These are phyloP conservation scores for Pleurotus pulmonarius DNA, from an alignment of 768 basidiomycete species.

Conservation along the genomic window DNA sequence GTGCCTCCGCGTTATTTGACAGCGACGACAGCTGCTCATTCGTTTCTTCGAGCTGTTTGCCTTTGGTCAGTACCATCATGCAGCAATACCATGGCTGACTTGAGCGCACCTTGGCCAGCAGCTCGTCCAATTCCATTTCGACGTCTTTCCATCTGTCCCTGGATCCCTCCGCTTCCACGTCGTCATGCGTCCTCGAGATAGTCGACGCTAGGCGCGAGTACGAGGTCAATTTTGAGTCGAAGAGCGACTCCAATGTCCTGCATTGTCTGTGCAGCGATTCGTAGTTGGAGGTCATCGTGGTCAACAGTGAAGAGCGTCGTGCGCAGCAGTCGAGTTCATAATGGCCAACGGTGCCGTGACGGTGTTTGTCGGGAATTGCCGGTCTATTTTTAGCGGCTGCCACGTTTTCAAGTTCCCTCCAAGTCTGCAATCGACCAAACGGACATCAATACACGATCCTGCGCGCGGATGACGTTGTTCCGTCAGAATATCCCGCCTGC, in stretches of 20 bases:
- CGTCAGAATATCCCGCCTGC: neutral
- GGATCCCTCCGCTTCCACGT: constrained; percentile 69
- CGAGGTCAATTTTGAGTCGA: constrained; percentile 86
- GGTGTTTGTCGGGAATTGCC: constrained; percentile 4
- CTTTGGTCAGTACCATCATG: neutral
- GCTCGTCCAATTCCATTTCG: constrained; percentile 81
- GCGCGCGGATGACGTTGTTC: constrained; percentile 1
- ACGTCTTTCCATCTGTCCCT: constrained; percentile 76
- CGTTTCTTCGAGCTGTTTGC: constrained; percentile 73
- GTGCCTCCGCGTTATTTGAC: constrained; percentile 56
- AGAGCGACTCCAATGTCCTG: constrained; percentile 88
- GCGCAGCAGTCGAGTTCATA: neutral
- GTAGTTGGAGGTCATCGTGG: constrained; percentile 39
- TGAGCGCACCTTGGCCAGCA: neutral
- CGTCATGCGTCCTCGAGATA: constrained; percentile 50
- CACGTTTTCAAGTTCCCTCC: neutral
- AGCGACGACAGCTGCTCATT: constrained; percentile 75
- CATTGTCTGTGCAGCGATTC: constrained; percentile 90
- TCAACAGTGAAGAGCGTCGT: neutral
- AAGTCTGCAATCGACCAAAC: neutral
- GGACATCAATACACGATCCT: neutral
- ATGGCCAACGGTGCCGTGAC: neutral
- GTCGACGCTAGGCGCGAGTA: constrained; percentile 83
- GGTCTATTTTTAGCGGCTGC: neutral
- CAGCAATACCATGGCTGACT: constrained; percentile 6